Conservation (phyloP, 2,329 filamentous ascomycete species). For the Aspergillus puulaauensis region DNA sequence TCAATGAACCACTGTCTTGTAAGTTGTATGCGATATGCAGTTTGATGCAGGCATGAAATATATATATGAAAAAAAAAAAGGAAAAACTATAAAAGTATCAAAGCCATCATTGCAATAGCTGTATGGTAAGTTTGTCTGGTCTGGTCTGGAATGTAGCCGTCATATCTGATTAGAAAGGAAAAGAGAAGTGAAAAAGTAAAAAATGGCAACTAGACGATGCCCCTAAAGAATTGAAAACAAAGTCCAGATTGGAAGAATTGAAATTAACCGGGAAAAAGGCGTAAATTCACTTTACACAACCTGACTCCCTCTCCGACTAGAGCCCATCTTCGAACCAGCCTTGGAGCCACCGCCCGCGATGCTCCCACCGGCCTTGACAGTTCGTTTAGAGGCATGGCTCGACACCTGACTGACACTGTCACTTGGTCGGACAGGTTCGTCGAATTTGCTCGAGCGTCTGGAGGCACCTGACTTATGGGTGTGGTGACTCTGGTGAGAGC, state of each 20-base stretch:
- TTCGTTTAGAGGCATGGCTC: slow-evolving; percentile 29
- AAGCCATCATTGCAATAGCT: neutral
- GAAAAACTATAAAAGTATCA: neutral
- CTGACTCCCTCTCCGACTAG: slow-evolving; percentile 31
- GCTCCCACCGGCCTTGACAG: slow-evolving; percentile 31
- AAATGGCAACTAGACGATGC: neutral
- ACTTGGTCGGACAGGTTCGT: slow-evolving; percentile 38
- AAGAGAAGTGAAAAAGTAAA: neutral
- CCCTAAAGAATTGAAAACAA: no score
- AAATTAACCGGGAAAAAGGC: neutral
- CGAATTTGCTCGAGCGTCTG: slow-evolving; percentile 35
- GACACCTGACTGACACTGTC: slow-evolving; percentile 44
- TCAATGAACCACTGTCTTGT: neutral
- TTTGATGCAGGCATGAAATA: neutral
- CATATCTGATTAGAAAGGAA: neutral
- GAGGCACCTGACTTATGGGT: slow-evolving; percentile 30
- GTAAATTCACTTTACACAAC: slow-evolving; percentile 19
- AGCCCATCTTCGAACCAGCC: slow-evolving; percentile 25
- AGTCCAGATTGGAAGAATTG: neutral
- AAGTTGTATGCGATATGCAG: neutral
- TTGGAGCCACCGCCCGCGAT: slow-evolving; percentile 19
- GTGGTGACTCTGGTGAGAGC: slow-evolving; percentile 27
- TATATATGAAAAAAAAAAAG: neutral
- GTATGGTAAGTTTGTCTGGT: neutral
- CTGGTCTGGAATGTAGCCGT: neutral